Evolutionary conservation across 176 grass and related monocot species (phyloP).

Genomic region (Typha latifolia): DNA sequence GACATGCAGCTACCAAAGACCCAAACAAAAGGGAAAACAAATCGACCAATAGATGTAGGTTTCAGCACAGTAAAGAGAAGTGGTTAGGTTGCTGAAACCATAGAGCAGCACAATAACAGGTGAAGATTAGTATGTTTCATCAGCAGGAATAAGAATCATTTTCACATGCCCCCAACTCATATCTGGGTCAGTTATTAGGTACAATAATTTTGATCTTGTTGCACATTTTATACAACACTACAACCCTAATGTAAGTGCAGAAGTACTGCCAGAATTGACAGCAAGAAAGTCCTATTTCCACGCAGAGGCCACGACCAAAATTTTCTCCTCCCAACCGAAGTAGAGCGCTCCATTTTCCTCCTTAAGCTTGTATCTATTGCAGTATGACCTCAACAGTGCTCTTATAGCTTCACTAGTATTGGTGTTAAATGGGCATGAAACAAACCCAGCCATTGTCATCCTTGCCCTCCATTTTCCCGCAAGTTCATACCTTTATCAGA

Average conservation of each 20-base stretch:
- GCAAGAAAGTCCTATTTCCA: background rate
- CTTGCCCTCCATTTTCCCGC: conserved; percentile 94
- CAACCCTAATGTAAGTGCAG: background rate
- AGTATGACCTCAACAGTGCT: conserved; percentile 57
- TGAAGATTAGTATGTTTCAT: background rate
- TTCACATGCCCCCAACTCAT: background rate
- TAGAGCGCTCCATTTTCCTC: conserved; percentile 25
- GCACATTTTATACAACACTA: conserved; percentile 2
- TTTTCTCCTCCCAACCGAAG: conserved; percentile 2
- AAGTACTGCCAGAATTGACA: too few relatives aligned
- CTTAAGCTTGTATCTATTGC: conserved; percentile 66
- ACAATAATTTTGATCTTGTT: background rate
- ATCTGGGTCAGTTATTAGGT: conserved; percentile 1
- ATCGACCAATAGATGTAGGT: too few relatives aligned
- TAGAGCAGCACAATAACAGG: background rate
- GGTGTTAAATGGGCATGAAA: conserved; percentile 46
- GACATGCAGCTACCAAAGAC: too few relatives aligned
- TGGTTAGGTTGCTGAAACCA: background rate
- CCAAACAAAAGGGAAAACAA: too few relatives aligned
- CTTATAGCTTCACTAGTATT: conserved; percentile 49
- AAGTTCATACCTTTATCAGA: conserved; percentile 65
- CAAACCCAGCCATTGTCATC: conserved; percentile 91
- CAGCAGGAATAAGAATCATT: background rate
- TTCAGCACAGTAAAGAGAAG: too few relatives aligned
- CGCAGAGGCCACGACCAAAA: background rate